These are phyloP conservation scores for Nicotiana obtusifolia DNA, from an alignment of 257 asterid species.

Conservation along the genomic window DNA sequence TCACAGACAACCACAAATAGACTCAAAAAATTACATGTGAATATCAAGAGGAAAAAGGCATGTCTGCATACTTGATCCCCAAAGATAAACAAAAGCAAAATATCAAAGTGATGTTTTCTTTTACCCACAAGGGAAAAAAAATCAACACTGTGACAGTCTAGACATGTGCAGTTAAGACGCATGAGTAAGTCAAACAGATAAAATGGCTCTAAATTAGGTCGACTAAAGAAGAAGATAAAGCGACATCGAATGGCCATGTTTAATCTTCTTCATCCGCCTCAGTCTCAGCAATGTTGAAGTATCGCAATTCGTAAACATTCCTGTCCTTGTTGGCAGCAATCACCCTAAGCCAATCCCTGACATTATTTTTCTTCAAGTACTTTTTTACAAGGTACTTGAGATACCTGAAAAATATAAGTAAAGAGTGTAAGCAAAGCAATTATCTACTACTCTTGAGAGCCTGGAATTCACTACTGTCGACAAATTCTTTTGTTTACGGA, in stretches of 20 bases:
- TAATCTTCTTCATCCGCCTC: conserved; percentile 65
- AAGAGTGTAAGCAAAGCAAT: not conserved
- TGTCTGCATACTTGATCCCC: not conserved
- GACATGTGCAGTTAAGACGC: not conserved
- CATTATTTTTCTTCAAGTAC: conserved; percentile 75
- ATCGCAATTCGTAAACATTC: conserved; percentile 63
- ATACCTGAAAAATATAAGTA: conserved; percentile 34
- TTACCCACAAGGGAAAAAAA: not conserved
- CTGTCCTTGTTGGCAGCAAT: conserved; percentile 74
- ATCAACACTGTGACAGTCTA: not conserved
- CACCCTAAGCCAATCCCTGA: conserved; percentile 83
- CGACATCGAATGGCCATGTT: not conserved
- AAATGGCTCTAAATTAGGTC: not conserved
- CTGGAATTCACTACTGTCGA: not conserved
- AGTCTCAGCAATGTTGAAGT: conserved; percentile 82
- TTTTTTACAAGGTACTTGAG: conserved; percentile 73
- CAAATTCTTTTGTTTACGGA: not conserved
- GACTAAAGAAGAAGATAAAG: not conserved
- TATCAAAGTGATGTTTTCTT: not conserved
- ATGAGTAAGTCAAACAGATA: not conserved
- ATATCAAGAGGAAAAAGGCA: not conserved
- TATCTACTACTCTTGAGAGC: not conserved
- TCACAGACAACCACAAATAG: not conserved
- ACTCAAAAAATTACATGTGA: not conserved
- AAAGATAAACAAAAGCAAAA: not conserved